Percentiles rank a stretch among this genome's conserved stretches.
Conservation (phyloP, 1,284 basidiomycete species). For the Ustilago xerochloae region DNA sequence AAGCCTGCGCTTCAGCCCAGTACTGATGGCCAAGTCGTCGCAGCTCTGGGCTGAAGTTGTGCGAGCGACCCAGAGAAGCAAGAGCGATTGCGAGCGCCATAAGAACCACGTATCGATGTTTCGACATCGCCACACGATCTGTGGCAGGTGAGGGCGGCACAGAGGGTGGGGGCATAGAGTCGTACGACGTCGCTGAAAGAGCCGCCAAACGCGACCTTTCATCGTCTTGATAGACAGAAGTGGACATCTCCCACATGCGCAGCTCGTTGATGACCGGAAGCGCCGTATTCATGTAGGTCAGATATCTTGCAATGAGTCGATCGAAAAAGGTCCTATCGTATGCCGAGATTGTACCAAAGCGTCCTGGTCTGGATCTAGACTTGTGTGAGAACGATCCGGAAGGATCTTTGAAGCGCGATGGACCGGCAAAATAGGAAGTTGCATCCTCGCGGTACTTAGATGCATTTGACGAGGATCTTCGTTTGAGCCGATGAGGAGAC, state of each 20-base stretch:
- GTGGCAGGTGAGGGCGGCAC: conserved; percentile 9
- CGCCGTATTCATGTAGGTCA: conserved; percentile 46
- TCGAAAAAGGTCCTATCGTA: conserved; percentile 44
- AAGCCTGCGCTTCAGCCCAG: conserved; percentile 37
- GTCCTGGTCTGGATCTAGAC: conserved; percentile 20
- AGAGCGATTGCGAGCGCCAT: conserved; percentile 42
- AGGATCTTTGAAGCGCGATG: conserved; percentile 13
- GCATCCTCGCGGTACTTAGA: conserved; percentile 30
- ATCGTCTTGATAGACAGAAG: conserved; percentile 33
- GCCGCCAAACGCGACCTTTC: conserved; percentile 15
- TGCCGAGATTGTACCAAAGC: conserved; percentile 23
- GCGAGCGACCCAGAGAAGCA: conserved; percentile 41
- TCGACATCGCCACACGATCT: conserved; percentile 26
- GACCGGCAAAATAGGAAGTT: conserved; percentile 9
- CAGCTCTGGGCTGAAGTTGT: conserved; percentile 49
- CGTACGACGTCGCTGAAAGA: conserved; percentile 9
- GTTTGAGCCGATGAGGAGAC: conserved; percentile 31
- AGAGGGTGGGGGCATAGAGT: conserved; percentile 37
- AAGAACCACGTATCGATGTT: conserved; percentile 30
- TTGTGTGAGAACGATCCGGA: conserved; percentile 11
- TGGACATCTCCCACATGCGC: conserved; percentile 29
- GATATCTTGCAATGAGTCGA: conserved; percentile 36
- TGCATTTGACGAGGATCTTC: conserved; percentile 38
- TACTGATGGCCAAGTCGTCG: conserved; percentile 38
- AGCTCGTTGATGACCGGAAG: conserved; percentile 41